Evolutionary conservation across 805 yeast species (phyloP).

Genomic region (Metschnikowia picachoensis): DNA sequence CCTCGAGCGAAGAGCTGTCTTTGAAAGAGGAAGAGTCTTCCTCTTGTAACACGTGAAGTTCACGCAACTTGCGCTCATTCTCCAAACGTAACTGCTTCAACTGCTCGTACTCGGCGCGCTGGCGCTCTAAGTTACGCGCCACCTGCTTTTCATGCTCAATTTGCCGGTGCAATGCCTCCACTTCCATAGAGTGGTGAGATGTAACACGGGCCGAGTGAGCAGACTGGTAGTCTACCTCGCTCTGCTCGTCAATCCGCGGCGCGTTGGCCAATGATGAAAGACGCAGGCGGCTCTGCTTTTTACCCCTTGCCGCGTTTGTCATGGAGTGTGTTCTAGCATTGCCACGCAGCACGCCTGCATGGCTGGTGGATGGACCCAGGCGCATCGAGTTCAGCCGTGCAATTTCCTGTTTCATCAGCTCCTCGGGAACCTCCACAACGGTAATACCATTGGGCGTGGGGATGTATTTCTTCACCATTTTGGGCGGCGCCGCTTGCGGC

Average conservation of each 20-base stretch:
- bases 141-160: conserved; percentile 36
- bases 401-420: conserved; percentile 34
- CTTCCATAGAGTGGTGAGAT: conserved; percentile 21
- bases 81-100: conserved; percentile 26
- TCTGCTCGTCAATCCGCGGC: conserved; percentile 17
- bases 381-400: conserved; percentile 40
- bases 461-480: conserved; percentile 62
- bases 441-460: conserved; percentile 73
- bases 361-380: conserved; percentile 24
- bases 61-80: conserved; percentile 25
- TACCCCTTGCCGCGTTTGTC: conserved; percentile 10
- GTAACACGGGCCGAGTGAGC: neutral
- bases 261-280: conserved; percentile 13
- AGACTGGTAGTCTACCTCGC: conserved; percentile 18
- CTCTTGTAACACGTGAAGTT: conserved; percentile 16
- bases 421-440: conserved; percentile 63
- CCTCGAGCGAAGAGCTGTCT: neutral
- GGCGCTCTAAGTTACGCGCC: conserved; percentile 36
- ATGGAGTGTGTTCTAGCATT: conserved; percentile 26
- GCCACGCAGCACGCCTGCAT: conserved; percentile 19
- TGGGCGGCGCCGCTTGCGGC: conserved; percentile 20
- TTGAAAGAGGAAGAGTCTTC: conserved; percentile 6
- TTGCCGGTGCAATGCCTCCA: conserved; percentile 29
- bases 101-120: conserved; percentile 34
- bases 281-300: conserved; percentile 11